phyloP scores from a whole-genome alignment of 2,329 filamentous ascomycete species.

The Talaromyces sp. region DNA sequence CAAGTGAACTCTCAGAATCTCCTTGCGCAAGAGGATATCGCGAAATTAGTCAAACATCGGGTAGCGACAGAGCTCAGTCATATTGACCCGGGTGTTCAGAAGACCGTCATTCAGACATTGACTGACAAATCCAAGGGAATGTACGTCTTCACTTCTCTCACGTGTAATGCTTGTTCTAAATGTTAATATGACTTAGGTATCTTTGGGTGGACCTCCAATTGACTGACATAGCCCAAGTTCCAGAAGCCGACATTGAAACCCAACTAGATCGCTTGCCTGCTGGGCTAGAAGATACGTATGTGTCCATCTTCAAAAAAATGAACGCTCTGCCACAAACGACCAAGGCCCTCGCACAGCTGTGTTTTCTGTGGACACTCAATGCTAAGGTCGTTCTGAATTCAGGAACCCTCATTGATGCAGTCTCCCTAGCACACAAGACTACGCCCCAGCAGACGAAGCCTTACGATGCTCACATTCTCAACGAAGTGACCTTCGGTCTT shows the following conservation, averaged over 20 bases:
- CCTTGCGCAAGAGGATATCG: conserved; percentile 7
- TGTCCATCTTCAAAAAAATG: conserved; percentile 14
- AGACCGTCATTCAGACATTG: conserved; percentile 8
- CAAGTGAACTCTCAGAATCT: not conserved
- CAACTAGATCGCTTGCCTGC: conserved; percentile 15
- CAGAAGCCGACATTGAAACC: conserved; percentile 5
- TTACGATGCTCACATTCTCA: conserved; percentile 3
- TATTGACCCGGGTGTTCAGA: conserved; percentile 2
- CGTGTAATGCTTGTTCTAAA: not conserved
- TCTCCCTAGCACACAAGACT: conserved; percentile 6
- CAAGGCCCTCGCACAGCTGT: conserved; percentile 9
- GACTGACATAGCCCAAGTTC: conserved; percentile 12
- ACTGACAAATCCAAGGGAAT: conserved; percentile 16
- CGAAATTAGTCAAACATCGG: conserved; percentile 8
- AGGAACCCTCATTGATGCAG: not conserved
- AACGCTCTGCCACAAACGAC: conserved; percentile 7
- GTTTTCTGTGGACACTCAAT: conserved; percentile 16
- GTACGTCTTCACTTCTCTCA: not conserved
- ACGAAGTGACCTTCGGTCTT: conserved; percentile 8
- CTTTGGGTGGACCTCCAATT: conserved; percentile 18
- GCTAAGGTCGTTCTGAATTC: not conserved
- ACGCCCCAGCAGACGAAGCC: not conserved
- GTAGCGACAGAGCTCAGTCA: conserved; percentile 13
- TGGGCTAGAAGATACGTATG: conserved; percentile 13
- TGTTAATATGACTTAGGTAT: conserved; percentile 13